These are phyloP conservation scores for Xylaria sp. DNA, from an alignment of 2,329 filamentous ascomycete species.

Conservation along the genomic window DNA sequence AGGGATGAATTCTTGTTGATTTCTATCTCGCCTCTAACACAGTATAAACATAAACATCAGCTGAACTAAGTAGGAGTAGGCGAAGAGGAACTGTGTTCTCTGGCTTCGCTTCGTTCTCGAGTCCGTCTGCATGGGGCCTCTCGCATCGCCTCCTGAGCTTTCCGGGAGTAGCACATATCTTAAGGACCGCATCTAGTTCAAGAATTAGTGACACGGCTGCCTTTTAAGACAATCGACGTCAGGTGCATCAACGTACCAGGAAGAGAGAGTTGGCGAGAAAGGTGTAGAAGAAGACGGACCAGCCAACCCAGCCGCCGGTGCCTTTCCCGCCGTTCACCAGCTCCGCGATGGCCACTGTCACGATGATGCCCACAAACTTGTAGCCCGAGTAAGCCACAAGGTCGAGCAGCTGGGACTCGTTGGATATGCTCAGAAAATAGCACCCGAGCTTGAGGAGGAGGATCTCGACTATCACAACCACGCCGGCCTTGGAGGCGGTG, in stretches of 20 bases:
- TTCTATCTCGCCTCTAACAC: conserved; percentile 51
- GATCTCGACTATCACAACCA: conserved; percentile 88
- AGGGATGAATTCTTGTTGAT: conserved; percentile 16
- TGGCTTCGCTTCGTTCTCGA: conserved; percentile 87
- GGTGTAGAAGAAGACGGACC: conserved; percentile 89
- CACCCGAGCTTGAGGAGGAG: conserved; percentile 90
- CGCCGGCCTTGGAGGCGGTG: conserved; percentile 85
- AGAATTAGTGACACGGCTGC: conserved; percentile 22
- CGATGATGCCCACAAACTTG: conserved; percentile 97
- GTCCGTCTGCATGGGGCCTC: conserved; percentile 74
- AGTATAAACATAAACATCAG: conserved; percentile 91
- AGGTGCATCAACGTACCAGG: conserved; percentile 70
- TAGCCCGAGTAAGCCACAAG: conserved; percentile 97
- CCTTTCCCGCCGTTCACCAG: conserved; percentile 81
- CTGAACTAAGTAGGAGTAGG: conserved; percentile 95
- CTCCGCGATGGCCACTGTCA: conserved; percentile 84
- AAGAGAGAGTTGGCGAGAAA: conserved; percentile 96
- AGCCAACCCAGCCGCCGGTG: conserved; percentile 88
- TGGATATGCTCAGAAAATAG: conserved; percentile 93
- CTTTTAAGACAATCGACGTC: neutral
- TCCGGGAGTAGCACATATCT: conserved; percentile 96
- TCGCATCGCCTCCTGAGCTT: conserved; percentile 72
- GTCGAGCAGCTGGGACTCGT: conserved; percentile 92
- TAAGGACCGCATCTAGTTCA: conserved; percentile 81
- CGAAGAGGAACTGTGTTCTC: conserved; percentile 90